Conservation (phyloP, 2,329 filamentous ascomycete genomes). For the Colletotrichum sp. region DNA sequence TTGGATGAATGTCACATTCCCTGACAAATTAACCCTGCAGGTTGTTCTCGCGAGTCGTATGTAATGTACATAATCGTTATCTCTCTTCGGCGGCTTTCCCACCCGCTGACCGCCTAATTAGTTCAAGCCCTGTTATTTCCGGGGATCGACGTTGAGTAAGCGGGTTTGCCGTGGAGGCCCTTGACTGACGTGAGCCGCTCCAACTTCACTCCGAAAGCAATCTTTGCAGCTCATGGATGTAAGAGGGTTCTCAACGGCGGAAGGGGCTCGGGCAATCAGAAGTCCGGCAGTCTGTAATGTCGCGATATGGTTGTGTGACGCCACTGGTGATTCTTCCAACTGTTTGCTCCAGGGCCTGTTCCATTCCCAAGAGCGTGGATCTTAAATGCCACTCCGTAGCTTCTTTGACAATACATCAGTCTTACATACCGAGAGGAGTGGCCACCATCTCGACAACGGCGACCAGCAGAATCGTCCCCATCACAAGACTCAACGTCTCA, state of each 20-base stretch:
- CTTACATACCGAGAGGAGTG: not conserved
- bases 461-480: not conserved
- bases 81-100: not conserved
- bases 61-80: not conserved
- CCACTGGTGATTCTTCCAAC: not conserved
- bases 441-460: fast-evolving
- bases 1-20: not conserved
- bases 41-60: not conserved
- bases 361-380: not conserved
- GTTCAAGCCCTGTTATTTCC: not conserved
- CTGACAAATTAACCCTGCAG: not conserved
- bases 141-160: not conserved
- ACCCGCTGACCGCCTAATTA: not conserved
- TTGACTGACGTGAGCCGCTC: not conserved
- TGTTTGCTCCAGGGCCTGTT: not conserved
- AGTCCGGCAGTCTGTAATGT: not conserved
- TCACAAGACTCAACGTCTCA: not conserved
- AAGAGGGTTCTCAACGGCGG: not conserved
- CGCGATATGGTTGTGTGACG: not conserved
- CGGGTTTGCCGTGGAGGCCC: not conserved
- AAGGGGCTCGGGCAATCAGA: not conserved
- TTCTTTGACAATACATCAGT: not conserved
- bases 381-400: not conserved
- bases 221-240: not conserved
- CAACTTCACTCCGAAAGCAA: not conserved